Conservation (phyloP, 257 asterid genomes). For the Forsythia viridissima region DNA sequence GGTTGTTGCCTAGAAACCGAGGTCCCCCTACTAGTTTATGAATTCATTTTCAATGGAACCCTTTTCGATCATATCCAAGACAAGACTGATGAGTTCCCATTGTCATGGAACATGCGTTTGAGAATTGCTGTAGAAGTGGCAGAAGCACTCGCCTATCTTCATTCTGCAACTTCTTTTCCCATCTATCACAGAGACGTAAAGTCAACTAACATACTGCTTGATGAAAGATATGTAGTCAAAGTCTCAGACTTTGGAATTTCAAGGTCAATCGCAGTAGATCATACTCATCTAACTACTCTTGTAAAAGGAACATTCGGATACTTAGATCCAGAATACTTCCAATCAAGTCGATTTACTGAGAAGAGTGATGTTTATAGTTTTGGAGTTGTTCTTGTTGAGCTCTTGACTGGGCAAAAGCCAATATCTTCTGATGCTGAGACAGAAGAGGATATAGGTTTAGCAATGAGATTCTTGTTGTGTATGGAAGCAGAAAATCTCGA, state of each 20-base stretch:
- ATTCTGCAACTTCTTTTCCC: background rate
- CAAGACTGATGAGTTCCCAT: background rate
- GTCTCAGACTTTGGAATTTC: background rate
- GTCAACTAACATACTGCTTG: background rate
- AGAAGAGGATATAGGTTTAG: background rate
- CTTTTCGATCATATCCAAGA: background rate
- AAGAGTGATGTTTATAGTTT: background rate
- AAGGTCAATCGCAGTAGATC: background rate
- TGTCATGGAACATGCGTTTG: background rate
- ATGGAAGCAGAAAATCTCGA: background rate
- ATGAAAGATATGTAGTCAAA: background rate
- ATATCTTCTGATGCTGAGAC: background rate
- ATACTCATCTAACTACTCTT: background rate
- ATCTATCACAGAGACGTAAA: background rate
- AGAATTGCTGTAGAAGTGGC: background rate
- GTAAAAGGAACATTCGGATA: background rate
- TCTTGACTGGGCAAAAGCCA: background rate
- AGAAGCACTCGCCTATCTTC: background rate
- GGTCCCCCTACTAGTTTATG: background rate
- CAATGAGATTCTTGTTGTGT: background rate
- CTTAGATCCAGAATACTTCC: background rate
- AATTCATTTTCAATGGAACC: background rate
- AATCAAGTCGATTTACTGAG: background rate
- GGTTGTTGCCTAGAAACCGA: background rate
- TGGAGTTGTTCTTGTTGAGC: background rate